These are phyloP conservation scores for Annulohypoxylon truncatum DNA, from an alignment of 2,329 filamentous ascomycete genomes.

Conservation along the genomic window DNA sequence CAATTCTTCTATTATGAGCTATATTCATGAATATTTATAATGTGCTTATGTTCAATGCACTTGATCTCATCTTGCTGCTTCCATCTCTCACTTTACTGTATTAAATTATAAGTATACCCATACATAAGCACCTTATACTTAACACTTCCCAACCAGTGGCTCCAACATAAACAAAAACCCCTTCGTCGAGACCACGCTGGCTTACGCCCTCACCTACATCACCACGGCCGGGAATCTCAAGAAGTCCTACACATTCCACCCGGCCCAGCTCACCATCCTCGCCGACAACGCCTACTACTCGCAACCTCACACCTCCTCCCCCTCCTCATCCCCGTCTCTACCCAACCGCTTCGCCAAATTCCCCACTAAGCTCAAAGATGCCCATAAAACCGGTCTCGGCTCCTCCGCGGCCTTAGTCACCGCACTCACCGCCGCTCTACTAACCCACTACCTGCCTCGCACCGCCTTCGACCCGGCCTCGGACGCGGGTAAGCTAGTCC, in stretches of 20 bases:
- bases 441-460: conserved; percentile 77
- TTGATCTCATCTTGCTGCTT: neutral
- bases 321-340: neutral
- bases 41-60: neutral
- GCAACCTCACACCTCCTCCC: conserved; percentile 59
- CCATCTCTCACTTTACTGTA: conserved; percentile 1
- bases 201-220: conserved; percentile 88
- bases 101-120: neutral
- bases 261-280: conserved; percentile 84
- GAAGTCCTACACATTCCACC: conserved; percentile 65
- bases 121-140: conserved; percentile 13
- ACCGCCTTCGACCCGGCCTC: conserved; percentile 67
- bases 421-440: conserved; percentile 79
- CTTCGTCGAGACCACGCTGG: conserved; percentile 92
- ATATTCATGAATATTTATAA: neutral
- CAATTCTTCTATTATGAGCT: neutral
- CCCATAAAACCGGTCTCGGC: conserved; percentile 95
- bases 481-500: conserved; percentile 65
- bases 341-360: conserved; percentile 82
- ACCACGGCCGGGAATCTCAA: conserved; percentile 55
- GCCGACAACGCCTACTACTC: conserved; percentile 99
- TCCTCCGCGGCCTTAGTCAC: conserved; percentile 96
- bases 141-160: conserved; percentile 53
- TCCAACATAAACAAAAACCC: conserved; percentile 69
- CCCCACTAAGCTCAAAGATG: conserved; percentile 76